Evolutionary conservation across 1,139 yeast genomes (phyloP), one percentile per base, ranked within the genome.

Genomic region (Geotrichum carabidarum): DNA sequence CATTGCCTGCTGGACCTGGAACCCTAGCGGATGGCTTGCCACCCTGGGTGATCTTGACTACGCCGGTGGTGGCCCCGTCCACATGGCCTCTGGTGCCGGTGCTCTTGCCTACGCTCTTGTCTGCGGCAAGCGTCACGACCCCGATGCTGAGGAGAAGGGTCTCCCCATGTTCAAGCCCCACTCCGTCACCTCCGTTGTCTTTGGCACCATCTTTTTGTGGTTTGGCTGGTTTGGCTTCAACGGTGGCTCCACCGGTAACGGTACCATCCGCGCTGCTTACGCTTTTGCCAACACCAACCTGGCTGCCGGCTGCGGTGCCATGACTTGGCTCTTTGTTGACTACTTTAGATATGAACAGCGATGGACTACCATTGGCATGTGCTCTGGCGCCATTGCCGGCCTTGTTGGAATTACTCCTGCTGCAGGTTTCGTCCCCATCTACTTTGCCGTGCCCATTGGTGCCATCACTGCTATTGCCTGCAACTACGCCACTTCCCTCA

Each of bases 11-110:
- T 91, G 98, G 98, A 86, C 95, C 32, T 93, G 98, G 98, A 93
- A 91, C 70, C 79, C 83, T 35, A 80, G 80, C 57, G 99, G 98
- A 50, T 93, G 98, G 98, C 78, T 91, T 61, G 80, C 78, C 55
- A 75, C 74, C 49, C 77, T 91, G 57, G 98, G 98, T 60, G 84
- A 90, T 35, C 79, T 89, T 58, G 99, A 93, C 74, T 93, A 88
- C 69, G 98, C 98, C 40, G 99, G 99, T 65, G 97, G 98, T 68
- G 96, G 97, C 59, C 96, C 98, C 60, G 98, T 93, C 58, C 99
- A 93, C 74, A 89, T 88, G 75, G 77, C 89, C 64, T 87, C 96
- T 41, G 99, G 99, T 62, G 87, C 86, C 64, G 95, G 95, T 66
- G 98, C 97, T 43, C 78, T 93, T 60, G 94, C 96, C 55, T 91